A percentile compares a stretch with the other conserved stretches of the same genome.
These are phyloP conservation scores for Stephania cephalantha DNA, from an alignment of 164 flowering plant genomes.

Conservation along the genomic window DNA sequence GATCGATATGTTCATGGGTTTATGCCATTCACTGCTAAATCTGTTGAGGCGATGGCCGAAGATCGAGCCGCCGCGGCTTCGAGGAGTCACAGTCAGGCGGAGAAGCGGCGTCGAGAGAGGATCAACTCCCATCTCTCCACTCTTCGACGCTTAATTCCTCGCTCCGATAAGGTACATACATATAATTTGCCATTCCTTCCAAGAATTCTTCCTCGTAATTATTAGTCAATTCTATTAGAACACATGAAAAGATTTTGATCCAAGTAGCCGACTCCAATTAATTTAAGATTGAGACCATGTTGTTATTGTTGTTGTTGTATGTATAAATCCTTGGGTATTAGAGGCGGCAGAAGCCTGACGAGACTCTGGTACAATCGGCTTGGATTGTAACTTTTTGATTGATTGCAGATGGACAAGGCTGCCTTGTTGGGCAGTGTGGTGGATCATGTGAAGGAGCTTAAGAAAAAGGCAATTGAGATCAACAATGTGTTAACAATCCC, in stretches of 20 bases:
- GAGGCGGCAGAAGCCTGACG: too few species aligned
- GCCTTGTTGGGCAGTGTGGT: conserved; percentile 65
- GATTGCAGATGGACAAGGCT: conserved; percentile 87
- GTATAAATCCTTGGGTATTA: too few species aligned
- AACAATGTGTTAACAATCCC: conserved; percentile 40
- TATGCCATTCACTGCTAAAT: conserved; percentile 21
- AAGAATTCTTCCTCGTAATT: not conserved
- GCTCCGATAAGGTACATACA: conserved; percentile 54
- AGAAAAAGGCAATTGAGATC: conserved; percentile 47
- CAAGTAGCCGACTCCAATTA: too few species aligned
- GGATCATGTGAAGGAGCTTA: conserved; percentile 63
- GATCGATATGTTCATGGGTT: conserved; percentile 11
- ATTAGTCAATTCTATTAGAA: not conserved
- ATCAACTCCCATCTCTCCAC: conserved; percentile 63
- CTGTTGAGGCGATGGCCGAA: conserved; percentile 22
- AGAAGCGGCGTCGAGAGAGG: conserved; percentile 72
- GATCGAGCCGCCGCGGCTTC: conserved; percentile 31
- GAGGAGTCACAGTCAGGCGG: conserved; percentile 72
- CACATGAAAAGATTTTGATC: not conserved
- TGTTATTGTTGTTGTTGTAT: too few species aligned
- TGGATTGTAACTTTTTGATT: not conserved
- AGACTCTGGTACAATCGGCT: not conserved
- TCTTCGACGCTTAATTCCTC: conserved; percentile 57
- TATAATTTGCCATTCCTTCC: too few species aligned
- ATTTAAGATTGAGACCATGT: too few species aligned